Base-by-base conservation (phyloP, 805 yeast genomes). In the Jamesozyma hellenica region DNA sequence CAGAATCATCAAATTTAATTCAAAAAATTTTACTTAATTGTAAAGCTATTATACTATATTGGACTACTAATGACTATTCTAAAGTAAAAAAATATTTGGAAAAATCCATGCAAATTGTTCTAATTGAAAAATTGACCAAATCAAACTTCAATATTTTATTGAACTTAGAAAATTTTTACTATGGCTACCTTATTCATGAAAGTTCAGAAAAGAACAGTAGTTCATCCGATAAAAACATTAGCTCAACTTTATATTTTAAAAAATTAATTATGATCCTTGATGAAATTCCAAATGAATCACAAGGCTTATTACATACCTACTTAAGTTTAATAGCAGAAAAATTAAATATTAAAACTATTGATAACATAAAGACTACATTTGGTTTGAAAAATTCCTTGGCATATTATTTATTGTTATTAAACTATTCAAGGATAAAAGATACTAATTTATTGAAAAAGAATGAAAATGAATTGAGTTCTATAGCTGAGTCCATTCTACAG, bases 301-400 rank as follows among this genome's bases (percentile, higher is more conserved):
- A 54, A 14, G 61, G 56, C 4, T 40, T 50, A 11, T 46, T 54
- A 2, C 47, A 48, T 36, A 51, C 51, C 17, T 52, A 56, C 33
- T 32, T 58, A 28, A 38, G 39, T 17, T 35, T 45, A 29, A 56
- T 58, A 8, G 38, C 56, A 6, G 39, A 48, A 4, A 39, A 47
- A 26, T 28, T 55, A 8, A 43, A 38, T 28, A 26, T 25, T n/a
- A n/a, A 33, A 3, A 18, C 35, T 18, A 17, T 34, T 4, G 19
- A 19, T 3, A n/a, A 32, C 12, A 10, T 37, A 40, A 26, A 23
- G 8, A 8, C 28, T 14, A 27, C 16, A 12, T 14, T 38, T 16
- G n/a, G 23, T 6, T 16, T 34, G 12, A 21, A 27, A 12, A 42
- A 18, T 13, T 28, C 49, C 14, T 29, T 47, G n/a, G 34, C 42